Evolutionary conservation across 768 basidiomycete species (phyloP).

Genomic region (Mrakia blollopis): DNA sequence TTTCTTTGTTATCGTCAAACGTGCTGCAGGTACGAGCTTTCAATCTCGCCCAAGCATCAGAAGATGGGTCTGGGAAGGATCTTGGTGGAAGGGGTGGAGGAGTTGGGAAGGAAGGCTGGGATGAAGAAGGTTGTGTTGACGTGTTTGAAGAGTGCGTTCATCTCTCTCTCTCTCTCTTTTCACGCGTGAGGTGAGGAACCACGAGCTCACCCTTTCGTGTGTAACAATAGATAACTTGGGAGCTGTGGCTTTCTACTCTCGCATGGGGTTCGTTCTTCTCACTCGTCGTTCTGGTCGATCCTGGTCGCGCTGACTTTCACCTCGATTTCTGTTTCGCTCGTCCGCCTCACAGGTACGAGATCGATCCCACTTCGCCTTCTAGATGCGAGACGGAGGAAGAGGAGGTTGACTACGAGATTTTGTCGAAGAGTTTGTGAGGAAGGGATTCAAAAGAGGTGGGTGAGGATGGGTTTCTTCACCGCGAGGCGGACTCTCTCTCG

Average conservation of each 20-base stretch:
- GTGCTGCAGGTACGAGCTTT: conserved; percentile 7
- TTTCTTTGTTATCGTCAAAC: background rate
- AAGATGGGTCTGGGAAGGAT: conserved; percentile 3
- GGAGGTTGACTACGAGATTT: conserved; percentile 11
- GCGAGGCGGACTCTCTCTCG: too few relatives aligned
- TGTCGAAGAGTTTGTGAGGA: conserved; percentile 8
- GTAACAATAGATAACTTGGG: background rate
- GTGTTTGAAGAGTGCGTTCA: conserved; percentile 6
- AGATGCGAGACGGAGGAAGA: background rate
- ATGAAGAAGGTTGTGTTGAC: conserved; percentile 19
- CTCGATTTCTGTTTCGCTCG: background rate
- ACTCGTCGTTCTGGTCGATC: background rate
- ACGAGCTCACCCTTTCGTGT: background rate
- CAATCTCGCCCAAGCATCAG: conserved; percentile 9
- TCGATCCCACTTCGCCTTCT: conserved; percentile 8
- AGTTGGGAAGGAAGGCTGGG: background rate
- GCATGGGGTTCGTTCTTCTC: conserved; percentile 3
- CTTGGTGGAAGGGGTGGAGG: conserved; percentile 3
- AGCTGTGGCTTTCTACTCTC: background rate
- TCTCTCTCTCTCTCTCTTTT: background rate
- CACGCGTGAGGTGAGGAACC: too few relatives aligned
- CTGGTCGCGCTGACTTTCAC: background rate
- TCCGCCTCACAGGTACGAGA: background rate
- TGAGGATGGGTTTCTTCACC: too few relatives aligned
- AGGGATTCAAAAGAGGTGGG: too few relatives aligned